Percentiles rank a stretch among this genome's conserved stretches.
These are phyloP conservation scores for Primulina huaijiensis DNA, from an alignment of 257 asterid genomes.

Conservation along the genomic window DNA sequence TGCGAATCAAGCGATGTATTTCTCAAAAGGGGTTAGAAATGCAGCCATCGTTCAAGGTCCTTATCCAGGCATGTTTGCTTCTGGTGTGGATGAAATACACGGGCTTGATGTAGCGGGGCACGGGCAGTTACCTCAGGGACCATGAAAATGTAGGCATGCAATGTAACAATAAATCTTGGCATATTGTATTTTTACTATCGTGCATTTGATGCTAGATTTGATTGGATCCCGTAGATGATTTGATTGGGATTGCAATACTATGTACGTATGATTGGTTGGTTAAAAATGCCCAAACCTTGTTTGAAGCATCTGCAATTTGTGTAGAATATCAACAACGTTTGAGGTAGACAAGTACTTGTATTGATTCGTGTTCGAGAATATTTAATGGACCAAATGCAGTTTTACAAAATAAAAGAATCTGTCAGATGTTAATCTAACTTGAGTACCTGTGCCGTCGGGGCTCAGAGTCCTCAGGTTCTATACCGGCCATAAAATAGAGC, in stretches of 20 bases:
- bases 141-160: constrained; percentile 7
- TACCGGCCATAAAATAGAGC: not conserved
- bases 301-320: not conserved
- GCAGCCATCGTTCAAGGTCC: constrained; percentile 47
- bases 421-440: too few species aligned
- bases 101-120: constrained; percentile 34
- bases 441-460: too few species aligned
- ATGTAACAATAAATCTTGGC: not conserved
- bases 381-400: too few species aligned
- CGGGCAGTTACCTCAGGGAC: constrained; percentile 56
- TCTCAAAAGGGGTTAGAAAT: constrained; percentile 45
- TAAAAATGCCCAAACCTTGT: not conserved
- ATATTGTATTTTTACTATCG: not conserved
- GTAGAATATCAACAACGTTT: not conserved
- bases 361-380: not conserved
- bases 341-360: not conserved
- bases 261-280: not conserved
- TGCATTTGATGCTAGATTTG: too few species aligned
- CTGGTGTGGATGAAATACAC: constrained; percentile 62
- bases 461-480: too few species aligned
- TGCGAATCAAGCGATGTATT: constrained; percentile 42
- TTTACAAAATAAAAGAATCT: too few species aligned
- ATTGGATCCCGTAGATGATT: not conserved
- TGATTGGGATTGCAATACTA: not conserved
- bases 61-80: constrained; percentile 52